phyloP scores from a whole-genome alignment of 1,139 yeast genomes.

The Wickerhamiella infanticola region DNA sequence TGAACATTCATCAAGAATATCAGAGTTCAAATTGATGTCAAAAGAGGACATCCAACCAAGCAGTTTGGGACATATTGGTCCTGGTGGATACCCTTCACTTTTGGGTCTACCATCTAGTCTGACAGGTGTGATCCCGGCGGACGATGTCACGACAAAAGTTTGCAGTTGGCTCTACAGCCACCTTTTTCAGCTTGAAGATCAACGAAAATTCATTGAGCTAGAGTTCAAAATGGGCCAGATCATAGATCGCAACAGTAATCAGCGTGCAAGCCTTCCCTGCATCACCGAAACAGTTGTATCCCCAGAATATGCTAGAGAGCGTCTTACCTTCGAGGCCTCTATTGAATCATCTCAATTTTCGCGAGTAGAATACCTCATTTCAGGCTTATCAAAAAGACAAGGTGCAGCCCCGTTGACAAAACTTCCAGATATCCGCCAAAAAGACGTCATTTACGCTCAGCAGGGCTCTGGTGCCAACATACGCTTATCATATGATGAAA shows the following conservation, averaged over 20 bases:
- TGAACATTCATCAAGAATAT: not conserved
- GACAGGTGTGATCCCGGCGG: constrained; percentile 64
- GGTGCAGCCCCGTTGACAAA: constrained; percentile 7
- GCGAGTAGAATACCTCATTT: constrained; percentile 41
- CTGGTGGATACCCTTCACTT: constrained; percentile 12
- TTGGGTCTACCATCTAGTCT: constrained; percentile 31
- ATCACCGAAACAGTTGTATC: constrained; percentile 60
- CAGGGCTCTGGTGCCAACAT: constrained; percentile 20
- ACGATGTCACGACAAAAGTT: constrained; percentile 64
- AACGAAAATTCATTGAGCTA: constrained; percentile 51
- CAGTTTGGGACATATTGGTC: constrained; percentile 9
- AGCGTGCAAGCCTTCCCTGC: constrained; percentile 54
- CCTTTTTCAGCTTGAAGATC: constrained; percentile 44
- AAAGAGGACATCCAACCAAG: not conserved
- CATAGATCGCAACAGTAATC: constrained; percentile 48
- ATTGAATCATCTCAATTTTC: constrained; percentile 43
- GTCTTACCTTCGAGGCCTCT: constrained; percentile 52
- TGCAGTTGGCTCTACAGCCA: constrained; percentile 87
- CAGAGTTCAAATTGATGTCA: constrained; percentile 1
- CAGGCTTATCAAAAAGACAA: constrained; percentile 16
- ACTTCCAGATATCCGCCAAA: constrained; percentile 8
- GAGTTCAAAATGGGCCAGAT: constrained; percentile 74
- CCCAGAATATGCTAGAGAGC: constrained; percentile 36
- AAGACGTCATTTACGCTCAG: constrained; percentile 9
- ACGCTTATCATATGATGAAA: constrained; percentile 20